A percentile compares a stretch with the other conserved stretches of the same genome.
phyloP scores from a whole-genome alignment of 2,329 filamentous ascomycete genomes.

The Fusarium udum region DNA sequence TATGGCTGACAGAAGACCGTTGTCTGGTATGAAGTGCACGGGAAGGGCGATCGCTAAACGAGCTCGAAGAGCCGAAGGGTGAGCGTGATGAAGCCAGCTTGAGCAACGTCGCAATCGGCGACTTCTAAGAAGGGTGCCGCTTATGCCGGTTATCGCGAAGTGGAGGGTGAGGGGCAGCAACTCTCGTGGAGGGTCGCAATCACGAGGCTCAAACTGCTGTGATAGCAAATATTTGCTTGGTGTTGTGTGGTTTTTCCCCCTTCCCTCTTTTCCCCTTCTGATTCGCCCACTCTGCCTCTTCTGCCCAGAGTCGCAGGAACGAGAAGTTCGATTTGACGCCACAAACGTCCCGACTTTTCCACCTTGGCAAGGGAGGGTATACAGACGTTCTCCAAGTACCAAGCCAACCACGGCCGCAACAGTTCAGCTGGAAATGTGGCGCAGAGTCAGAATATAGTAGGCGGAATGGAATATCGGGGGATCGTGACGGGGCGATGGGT shows the following conservation, averaged over 20 bases:
- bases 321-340: constrained; percentile 14
- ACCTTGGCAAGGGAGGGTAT: constrained; percentile 35
- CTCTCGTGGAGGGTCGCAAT: constrained; percentile 16
- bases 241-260: background rate
- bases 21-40: constrained; percentile 62
- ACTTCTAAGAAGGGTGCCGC: constrained; percentile 27
- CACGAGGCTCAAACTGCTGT: constrained; percentile 22
- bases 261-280: background rate
- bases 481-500: background rate
- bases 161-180: constrained; percentile 3
- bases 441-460: constrained; percentile 17
- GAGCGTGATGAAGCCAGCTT: constrained; percentile 63
- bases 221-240: background rate
- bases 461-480: constrained; percentile 23
- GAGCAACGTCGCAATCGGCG: constrained; percentile 41
- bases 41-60: constrained; percentile 59
- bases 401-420: constrained; percentile 6
- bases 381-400: constrained; percentile 11
- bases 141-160: constrained; percentile 15
- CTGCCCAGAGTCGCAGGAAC: constrained; percentile 13
- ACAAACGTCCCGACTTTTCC: constrained; percentile 27
- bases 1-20: constrained; percentile 56
- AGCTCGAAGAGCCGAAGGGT: constrained; percentile 63
- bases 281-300: background rate
- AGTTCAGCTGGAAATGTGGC: constrained; percentile 25